Percentiles rank a stretch among this genome's conserved stretches.
These are phyloP conservation scores for Pleodorina starrii DNA, from an alignment of 139 green algal genomes.

Conservation along the genomic window DNA sequence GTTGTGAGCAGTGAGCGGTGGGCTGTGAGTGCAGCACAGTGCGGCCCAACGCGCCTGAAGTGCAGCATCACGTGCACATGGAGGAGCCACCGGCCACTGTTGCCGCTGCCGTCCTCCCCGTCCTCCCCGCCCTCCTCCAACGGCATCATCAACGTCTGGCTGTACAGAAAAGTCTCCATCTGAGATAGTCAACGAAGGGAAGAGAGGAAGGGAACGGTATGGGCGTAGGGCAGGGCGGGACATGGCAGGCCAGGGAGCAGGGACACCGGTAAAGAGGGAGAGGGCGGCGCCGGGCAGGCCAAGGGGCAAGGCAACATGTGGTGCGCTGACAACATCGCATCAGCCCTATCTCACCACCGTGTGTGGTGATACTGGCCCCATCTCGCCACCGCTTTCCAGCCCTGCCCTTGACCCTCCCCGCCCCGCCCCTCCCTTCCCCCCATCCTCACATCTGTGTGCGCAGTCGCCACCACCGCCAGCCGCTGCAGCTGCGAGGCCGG, in stretches of 20 bases:
- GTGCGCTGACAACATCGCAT: neutral
- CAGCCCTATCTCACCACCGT: neutral
- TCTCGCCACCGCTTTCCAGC: neutral
- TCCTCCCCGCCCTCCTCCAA: neutral
- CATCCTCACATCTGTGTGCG: neutral
- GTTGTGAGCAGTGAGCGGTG: too few species aligned
- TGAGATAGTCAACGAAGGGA: neutral
- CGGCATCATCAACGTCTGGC: neutral
- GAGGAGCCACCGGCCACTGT: slow-evolving; percentile 1
- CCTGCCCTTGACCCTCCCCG: neutral
- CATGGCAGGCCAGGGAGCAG: neutral
- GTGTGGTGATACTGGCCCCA: neutral
- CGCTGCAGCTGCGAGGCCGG: neutral
- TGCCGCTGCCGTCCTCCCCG: neutral
- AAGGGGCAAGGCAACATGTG: neutral
- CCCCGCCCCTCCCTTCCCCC: neutral
- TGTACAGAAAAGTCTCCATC: slow-evolving; percentile 1
- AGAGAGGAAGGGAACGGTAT: neutral
- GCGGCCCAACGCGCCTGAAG: slow-evolving; percentile 1
- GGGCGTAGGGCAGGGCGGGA: neutral
- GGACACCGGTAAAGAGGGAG: neutral
- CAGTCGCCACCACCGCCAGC: slow-evolving; percentile 16
- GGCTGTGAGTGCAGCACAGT: neutral
- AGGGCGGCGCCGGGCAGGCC: neutral
- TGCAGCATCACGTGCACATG: slow-evolving; percentile 12